Evolutionary conservation across 345 rosid genomes (phyloP), one percentile per base, ranked within the genome.

Genomic region (Draba incana): DNA sequence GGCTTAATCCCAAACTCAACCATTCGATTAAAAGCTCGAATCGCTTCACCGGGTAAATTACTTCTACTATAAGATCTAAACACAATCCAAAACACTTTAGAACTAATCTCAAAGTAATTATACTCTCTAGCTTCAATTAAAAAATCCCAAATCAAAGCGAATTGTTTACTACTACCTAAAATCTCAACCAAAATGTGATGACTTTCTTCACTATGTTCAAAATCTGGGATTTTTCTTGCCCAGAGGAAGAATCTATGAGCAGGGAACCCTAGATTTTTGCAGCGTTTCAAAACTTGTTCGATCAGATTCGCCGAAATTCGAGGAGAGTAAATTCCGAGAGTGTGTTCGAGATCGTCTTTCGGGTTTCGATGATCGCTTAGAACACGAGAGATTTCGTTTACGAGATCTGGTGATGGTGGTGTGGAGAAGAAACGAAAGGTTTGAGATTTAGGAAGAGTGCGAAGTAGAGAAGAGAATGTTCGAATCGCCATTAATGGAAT

Each of bases 211-310:
- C 86, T 90, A 63, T 79, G 97, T 65, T 75, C 69, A 33, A 92
- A 86, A 46, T 84, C 81, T 15, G 88, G 88, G 56, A 82, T 65
- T 31, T 61, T 64, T 59, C 84, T 78, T n/a, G 98, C 90, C 98
- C 96, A 92, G 0, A 92, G 84, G 48, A 92, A 92, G 85, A 92
- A 88, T 31, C 96, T 81, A 66, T 92, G 98, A 25, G 98, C 85
- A 3, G 97, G 49, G 69, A 88, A 88, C 0, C 92, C 93, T 23
- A 90, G 88, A 57, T 88, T 83, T 69, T 83, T 88, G 80, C 93
- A 90, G 63, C 93, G 88, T 37, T 92, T 90, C 64, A 92, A 71
- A 33, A 90, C 93, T 55, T 92, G 88, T 57, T 90, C 96, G 16
- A 88, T 90, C 4, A 86, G 67, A 73, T 80, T 74, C 5, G 88